Base-by-base conservation (phyloP, 306 rosid species). In the Astragalus membranaceus region DNA sequence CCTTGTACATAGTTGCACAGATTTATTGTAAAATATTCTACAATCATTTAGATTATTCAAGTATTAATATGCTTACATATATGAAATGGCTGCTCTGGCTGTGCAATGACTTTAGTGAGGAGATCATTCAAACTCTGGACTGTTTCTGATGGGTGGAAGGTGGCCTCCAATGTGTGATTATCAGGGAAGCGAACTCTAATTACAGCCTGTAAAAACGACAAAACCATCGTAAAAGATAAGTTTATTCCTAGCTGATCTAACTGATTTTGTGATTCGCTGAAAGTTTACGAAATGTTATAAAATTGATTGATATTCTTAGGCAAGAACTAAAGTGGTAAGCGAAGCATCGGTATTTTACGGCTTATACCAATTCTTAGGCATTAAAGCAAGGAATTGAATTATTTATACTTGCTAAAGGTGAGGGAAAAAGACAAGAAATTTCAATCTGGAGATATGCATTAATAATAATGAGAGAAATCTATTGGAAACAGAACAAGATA, bases 171-270 rank as follows among this genome's bases (percentile, higher is more conserved):
- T 35, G 98, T 92, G 83, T 79, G 84, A 73, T 89, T 86, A 79
- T 92, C 98, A n/a, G 96, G 96, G 82, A 92, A 89, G 20, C 95
- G 86, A 68, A 87, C 83, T 82, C 95, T 85, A 60, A 92, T 79
- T 23, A 85, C 82, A 20, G 89, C 90, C 98, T 92, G 89, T 81
- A 81, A 54, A 64, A 51, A 75, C 46, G 26, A 35, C 16, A 53
- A 48, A 26, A 67, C 39, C 42, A 78, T 76, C 56, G 51, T 23
- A 50, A 13, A 59, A 33, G 14, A 61, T 52, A 12, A 12, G 15
- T 6, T 36, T 41, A 69, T 13, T 23, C 7, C 57, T 41, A 26
- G 48, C 9, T 32, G 17, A 42, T 52, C 37, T 32, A 26, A 63
- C 51, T 16, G 36, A 20, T 72, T 72, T 59, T 14, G 26, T 14